Evolutionary conservation across 2,329 filamentous ascomycete species (phyloP).

Genomic region (Calonectria multiphialidica): DNA sequence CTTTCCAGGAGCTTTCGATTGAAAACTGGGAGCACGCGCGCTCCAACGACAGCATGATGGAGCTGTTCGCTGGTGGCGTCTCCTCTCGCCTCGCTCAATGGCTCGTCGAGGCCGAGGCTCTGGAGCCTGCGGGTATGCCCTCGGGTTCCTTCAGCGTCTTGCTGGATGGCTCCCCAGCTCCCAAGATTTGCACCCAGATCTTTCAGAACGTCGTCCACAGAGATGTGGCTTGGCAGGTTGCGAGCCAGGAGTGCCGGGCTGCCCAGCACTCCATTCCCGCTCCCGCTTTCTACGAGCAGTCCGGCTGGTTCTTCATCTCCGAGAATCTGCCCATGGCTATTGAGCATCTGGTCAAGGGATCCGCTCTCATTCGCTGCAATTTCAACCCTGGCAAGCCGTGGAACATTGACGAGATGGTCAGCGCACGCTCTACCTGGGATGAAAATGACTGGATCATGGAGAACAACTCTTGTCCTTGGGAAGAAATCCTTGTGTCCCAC

Average conservation of each 20-base stretch:
- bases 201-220: not conserved
- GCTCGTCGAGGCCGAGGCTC: not conserved
- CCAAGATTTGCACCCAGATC: not conserved
- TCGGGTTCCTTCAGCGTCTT: not conserved
- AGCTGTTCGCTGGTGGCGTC: not conserved
- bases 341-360: not conserved
- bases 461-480: not conserved
- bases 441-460: conserved; percentile 7
- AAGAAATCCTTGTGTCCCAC: not conserved
- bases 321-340: not conserved
- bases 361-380: not conserved
- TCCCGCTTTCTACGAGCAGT: not conserved
- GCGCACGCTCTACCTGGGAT: not conserved
- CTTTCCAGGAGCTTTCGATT: not conserved
- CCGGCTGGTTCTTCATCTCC: not conserved
- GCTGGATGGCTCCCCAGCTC: not conserved
- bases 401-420: not conserved
- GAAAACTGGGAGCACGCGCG: not conserved
- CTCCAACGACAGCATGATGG: not conserved
- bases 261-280: not conserved
- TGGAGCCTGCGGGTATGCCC: not conserved
- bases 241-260: not conserved
- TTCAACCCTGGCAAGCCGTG: not conserved
- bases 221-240: conserved; percentile 1
- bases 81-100: not conserved